Percentiles rank a stretch among this genome's conserved stretches.
Conservation (phyloP, 345 rosid species). For the Combretum micranthum region DNA sequence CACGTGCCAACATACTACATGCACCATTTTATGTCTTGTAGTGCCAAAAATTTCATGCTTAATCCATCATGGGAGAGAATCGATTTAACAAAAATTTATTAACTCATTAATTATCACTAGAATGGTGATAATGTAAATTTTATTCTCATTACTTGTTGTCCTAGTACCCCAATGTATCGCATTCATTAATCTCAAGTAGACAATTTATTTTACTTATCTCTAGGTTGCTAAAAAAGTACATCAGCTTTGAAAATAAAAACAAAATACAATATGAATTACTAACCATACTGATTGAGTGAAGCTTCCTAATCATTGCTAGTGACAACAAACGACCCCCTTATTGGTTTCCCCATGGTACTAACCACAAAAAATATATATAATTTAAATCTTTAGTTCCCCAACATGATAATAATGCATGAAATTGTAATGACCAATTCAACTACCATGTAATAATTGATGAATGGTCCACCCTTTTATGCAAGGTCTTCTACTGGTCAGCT, state of each 20-base stretch:
- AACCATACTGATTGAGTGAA: conserved; percentile 94
- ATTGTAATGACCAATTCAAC: conserved; percentile 4
- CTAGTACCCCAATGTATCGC: no score
- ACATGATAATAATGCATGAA: conserved; percentile 6
- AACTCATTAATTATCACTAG: not conserved
- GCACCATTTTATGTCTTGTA: no score
- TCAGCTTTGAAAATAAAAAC: not conserved
- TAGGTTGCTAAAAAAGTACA: not conserved
- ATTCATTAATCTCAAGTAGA: no score
- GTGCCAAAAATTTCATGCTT: no score
- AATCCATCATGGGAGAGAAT: no score
- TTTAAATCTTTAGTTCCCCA: conserved; percentile 2
- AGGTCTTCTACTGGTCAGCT: conserved; percentile 90
- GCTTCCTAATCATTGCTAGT: conserved; percentile 98
- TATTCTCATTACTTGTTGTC: no score
- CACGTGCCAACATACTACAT: no score
- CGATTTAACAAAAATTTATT: not conserved
- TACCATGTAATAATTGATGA: conserved; percentile 96
- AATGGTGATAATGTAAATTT: no score
- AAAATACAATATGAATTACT: conserved; percentile 6
- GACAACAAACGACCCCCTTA: conserved; percentile 97
- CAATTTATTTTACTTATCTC: no score
- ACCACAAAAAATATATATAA: conserved; percentile 16
- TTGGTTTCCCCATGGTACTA: conserved; percentile 99
- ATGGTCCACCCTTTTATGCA: conserved; percentile 97